phyloP scores from a whole-genome alignment of 495 filamentous ascomycete genomes.

The Neurospora sp. region DNA sequence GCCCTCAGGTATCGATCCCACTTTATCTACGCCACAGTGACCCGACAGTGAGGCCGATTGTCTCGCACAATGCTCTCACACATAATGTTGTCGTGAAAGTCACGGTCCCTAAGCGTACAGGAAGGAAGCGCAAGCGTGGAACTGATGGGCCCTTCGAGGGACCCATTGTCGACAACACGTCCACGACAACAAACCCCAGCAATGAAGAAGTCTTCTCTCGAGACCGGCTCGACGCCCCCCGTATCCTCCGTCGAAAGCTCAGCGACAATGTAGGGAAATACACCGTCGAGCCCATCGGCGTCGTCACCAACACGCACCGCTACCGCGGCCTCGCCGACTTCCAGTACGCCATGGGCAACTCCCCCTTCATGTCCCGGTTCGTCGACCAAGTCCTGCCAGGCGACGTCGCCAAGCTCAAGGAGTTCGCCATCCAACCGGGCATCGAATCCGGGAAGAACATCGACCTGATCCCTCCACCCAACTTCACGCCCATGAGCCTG shows the following conservation, averaged over 20 bases:
- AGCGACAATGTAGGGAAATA: slow-evolving; percentile 63
- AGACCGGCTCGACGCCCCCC: slow-evolving; percentile 31
- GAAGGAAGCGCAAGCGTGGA: slow-evolving; percentile 71
- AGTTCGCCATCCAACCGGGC: slow-evolving; percentile 60
- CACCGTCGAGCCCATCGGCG: slow-evolving; percentile 58
- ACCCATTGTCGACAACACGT: slow-evolving; percentile 2
- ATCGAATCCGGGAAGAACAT: slow-evolving; percentile 47
- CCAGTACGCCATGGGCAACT: slow-evolving; percentile 54
- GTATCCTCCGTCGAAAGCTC: slow-evolving; percentile 52
- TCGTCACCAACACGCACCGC: slow-evolving; percentile 70
- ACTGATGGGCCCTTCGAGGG: slow-evolving; percentile 52
- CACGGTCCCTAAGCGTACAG: slow-evolving; percentile 76
- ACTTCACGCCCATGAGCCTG: slow-evolving; percentile 54
- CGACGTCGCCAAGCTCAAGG: slow-evolving; percentile 56
- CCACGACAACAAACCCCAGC: not conserved
- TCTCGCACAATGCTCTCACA: slow-evolving; percentile 58
- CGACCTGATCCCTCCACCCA: slow-evolving; percentile 72
- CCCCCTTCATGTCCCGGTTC: slow-evolving; percentile 56
- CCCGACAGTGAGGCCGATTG: slow-evolving; percentile 60
- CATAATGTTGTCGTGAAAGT: slow-evolving; percentile 81
- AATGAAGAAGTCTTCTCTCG: slow-evolving; percentile 23
- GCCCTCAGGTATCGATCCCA: slow-evolving; percentile 36
- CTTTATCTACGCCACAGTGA: slow-evolving; percentile 71
- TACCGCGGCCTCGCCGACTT: slow-evolving; percentile 70
- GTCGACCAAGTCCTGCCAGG: slow-evolving; percentile 53